Base-by-base conservation (phyloP, 2,329 filamentous ascomycete genomes). In the Penicillium brasilianum region DNA sequence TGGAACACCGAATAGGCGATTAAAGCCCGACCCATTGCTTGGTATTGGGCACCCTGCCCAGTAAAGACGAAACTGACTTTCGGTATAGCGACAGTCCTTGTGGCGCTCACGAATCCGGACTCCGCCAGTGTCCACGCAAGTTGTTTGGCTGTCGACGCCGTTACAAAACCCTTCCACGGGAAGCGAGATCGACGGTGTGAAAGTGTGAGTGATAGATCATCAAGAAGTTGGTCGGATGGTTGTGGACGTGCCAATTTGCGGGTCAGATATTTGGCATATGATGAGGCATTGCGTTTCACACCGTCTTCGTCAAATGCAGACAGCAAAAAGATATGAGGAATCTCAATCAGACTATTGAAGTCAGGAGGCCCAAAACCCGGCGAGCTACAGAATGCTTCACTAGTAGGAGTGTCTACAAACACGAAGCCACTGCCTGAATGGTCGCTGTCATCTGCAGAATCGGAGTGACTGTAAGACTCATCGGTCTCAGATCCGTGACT, bases 1-100 rank as follows among this genome's bases (percentile, higher is more conserved):
- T 41, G 48, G 41, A 71, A 72, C 2, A 69, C 58, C 0, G 69
- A 62, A 32, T 72, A 72, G 2, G 37, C 14, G 48, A 72, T 52
- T 7, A 77, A 68, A n/a, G 74, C 69, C 22, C 64, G 59, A 0
- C 76, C 76, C 76, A 78, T 78, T 1, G 57, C 57, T 41, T 66
- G 60, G 58, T 74, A 78, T 43, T 78, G 76, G 14, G 76, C 76
- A 4, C 76, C 76, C 54, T 78, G 76, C 0, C 76, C 76, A 3
- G 76, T 77, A 57, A 78, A 78, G n/a, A 78, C 68, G 55, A 77
- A 78, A 11, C 63, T 71, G 8, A 78, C 43, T 3, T 59, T 60
- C 1, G 63, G 59, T 9, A 52, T 28, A 37, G 32, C 30, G 10
- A 55, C 46, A 1, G 56, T 52, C 25, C 65, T 53, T 4, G 61